These are phyloP conservation scores for Leishmania major DNA, from an alignment of 208 protist species.

Conservation along the genomic window DNA sequence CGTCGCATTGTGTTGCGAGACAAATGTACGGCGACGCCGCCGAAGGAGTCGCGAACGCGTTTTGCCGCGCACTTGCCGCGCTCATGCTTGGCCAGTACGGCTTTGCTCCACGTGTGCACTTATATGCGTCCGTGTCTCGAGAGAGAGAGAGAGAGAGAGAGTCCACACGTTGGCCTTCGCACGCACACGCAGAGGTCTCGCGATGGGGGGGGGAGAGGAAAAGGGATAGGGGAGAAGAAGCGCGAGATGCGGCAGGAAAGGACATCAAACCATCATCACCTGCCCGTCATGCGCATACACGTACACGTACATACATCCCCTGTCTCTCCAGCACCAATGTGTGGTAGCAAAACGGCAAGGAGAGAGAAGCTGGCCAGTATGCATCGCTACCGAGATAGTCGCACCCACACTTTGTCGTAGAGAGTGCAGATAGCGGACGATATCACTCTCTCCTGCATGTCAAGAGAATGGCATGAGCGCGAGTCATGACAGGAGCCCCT, in stretches of 20 bases:
- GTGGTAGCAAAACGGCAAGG: background rate
- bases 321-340: background rate
- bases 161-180: background rate
- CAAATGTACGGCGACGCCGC: conserved; percentile 29
- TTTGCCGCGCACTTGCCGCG: background rate
- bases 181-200: background rate
- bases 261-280: background rate
- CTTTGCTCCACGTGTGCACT: background rate
- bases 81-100: background rate
- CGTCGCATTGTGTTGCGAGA: conserved; percentile 29
- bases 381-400: background rate
- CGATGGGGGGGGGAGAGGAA: background rate
- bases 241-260: background rate
- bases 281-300: conserved; percentile 2
- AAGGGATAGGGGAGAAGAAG: background rate
- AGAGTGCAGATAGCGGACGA: background rate
- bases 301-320: background rate
- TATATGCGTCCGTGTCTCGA: background rate
- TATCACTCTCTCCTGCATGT: background rate
- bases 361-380: background rate
- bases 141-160: background rate
- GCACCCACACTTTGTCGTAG: background rate
- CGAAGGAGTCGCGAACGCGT: background rate
- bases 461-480: background rate
- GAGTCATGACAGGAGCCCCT: background rate